phyloP scores from a whole-genome alignment of 805 yeast species.

The Zygosaccharomyces lentus region DNA sequence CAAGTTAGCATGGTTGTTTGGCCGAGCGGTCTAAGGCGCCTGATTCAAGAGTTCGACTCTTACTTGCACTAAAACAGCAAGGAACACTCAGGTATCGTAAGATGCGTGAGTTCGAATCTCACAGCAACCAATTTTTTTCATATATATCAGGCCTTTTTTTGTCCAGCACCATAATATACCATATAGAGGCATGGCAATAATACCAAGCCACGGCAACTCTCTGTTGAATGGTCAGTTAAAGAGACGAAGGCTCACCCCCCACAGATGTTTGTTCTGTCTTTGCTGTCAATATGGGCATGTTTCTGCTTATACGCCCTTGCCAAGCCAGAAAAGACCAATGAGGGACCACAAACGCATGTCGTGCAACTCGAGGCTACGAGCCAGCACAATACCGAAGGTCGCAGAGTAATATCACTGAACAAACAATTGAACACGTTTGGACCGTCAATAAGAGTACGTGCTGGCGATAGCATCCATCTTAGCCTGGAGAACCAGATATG shows the following conservation, averaged over 20 bases:
- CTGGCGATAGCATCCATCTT: conserved; percentile 24
- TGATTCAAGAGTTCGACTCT: conserved; percentile 30
- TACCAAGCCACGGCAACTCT: background rate
- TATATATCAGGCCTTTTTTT: background rate
- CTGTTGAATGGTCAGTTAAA: background rate
- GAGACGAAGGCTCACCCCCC: background rate
- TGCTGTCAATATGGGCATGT: background rate
- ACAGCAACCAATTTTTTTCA: conserved; percentile 26
- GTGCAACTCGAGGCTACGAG: conserved; percentile 16
- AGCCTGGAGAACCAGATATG: conserved; percentile 23
- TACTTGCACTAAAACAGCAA: conserved; percentile 11
- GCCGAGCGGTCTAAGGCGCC: conserved; percentile 35
- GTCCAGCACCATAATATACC: background rate
- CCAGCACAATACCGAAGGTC: conserved; percentile 11
- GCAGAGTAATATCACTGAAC: conserved; percentile 25
- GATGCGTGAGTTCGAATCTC: conserved; percentile 33
- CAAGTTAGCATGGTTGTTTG: conserved; percentile 21
- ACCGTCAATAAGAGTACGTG: conserved; percentile 21
- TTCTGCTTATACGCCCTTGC: background rate
- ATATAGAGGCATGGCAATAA: background rate
- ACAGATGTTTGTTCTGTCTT: background rate
- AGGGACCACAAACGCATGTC: conserved; percentile 5
- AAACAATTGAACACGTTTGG: conserved; percentile 20
- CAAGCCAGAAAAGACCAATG: background rate
- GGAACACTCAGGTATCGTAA: conserved; percentile 31